Evolutionary conservation across 805 yeast genomes (phyloP).

Genomic region (Nakazawaea siamensis): DNA sequence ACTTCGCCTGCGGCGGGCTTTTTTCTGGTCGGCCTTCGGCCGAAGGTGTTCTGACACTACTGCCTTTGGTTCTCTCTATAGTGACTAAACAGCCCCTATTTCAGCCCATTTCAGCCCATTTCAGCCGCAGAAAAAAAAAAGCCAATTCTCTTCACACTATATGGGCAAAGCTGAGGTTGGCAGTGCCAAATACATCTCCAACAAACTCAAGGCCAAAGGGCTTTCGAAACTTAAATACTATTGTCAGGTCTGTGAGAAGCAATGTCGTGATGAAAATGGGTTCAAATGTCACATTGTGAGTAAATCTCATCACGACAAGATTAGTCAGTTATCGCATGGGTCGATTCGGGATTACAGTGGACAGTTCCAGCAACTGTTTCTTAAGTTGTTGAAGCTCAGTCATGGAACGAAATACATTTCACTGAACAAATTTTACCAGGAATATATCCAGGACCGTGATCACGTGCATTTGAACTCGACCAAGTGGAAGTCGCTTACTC

Average conservation of each 20-base stretch:
- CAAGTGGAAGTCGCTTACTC: constrained; percentile 61
- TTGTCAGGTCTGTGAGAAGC: constrained; percentile 88
- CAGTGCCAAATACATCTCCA: constrained; percentile 56
- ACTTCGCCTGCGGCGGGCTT: too few species aligned
- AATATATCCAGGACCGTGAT: constrained; percentile 70
- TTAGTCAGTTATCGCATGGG: constrained; percentile 36
- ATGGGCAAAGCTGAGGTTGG: constrained; percentile 29
- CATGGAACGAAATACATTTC: constrained; percentile 80
- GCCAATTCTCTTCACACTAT: too few species aligned
- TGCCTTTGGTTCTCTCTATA: too few species aligned
- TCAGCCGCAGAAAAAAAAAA: too few species aligned
- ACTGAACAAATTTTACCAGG: constrained; percentile 86
- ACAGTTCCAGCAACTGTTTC: constrained; percentile 55
- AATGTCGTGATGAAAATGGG: constrained; percentile 94
- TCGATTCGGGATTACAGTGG: constrained; percentile 53
- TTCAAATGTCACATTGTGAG: constrained; percentile 83
- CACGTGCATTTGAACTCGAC: constrained; percentile 93
- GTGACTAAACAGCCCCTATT: too few species aligned
- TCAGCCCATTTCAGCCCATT: too few species aligned
- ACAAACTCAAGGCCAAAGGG: constrained; percentile 74
- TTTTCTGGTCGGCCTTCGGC: too few species aligned
- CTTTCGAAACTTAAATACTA: constrained; percentile 80
- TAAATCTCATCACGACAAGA: constrained; percentile 63
- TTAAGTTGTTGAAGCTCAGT: constrained; percentile 47
- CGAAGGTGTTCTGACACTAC: too few species aligned